These are phyloP conservation scores for Lodderomyces metapsilosis DNA, from an alignment of 1,139 yeast species.

Conservation along the genomic window DNA sequence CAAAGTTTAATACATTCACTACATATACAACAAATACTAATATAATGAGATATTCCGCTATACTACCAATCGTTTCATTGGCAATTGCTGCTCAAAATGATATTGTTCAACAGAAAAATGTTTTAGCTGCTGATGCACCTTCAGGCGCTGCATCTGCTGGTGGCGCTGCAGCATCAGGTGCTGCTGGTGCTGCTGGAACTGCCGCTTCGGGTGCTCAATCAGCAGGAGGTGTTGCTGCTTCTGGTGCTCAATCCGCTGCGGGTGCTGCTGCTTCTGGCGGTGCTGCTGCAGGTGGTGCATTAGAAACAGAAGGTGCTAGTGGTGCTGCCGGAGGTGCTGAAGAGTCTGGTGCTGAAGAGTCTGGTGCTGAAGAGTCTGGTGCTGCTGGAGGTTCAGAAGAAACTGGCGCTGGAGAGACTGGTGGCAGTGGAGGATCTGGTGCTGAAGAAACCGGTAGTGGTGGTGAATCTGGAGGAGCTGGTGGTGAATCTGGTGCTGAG, in stretches of 20 bases:
- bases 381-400: not conserved
- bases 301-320: conserved; percentile 4
- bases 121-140: conserved; percentile 5
- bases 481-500: not conserved
- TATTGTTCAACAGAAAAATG: conserved; percentile 6
- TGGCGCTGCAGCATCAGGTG: conserved; percentile 6
- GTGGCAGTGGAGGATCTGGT: not conserved
- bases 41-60: conserved; percentile 6
- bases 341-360: conserved; percentile 6
- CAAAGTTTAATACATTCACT: not conserved
- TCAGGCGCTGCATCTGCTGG: conserved; percentile 7
- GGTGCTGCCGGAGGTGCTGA: conserved; percentile 3
- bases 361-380: conserved; percentile 2
- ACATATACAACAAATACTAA: not conserved
- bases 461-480: not conserved
- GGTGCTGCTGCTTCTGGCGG: not conserved
- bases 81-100: conserved; percentile 6
- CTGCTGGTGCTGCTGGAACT: conserved; percentile 4
- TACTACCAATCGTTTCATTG: conserved; percentile 4
- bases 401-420: not conserved
- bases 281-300: conserved; percentile 9
- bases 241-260: not conserved
- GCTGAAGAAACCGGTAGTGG: conserved; percentile 4
- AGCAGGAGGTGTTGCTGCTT: not conserved
- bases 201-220: not conserved